A percentile compares a stretch with the other conserved stretches of the same genome.
Conservation (phyloP, 2,329 filamentous ascomycete species). For the Fusarium tjaetaba region DNA sequence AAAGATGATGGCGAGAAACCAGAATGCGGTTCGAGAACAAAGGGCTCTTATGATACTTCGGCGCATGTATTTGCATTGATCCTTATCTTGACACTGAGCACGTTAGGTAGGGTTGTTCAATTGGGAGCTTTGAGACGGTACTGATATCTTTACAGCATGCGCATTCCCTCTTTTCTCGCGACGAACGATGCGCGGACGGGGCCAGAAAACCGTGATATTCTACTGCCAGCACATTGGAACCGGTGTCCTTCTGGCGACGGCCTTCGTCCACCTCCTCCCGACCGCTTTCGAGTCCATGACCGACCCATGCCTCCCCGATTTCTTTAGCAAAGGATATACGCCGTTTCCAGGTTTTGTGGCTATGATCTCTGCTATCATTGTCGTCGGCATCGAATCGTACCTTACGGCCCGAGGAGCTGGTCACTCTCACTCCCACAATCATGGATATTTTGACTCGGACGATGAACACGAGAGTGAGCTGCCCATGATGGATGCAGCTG, state of each 20-base stretch:
- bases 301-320: slow-evolving; percentile 77
- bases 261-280: slow-evolving; percentile 80
- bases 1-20: slow-evolving; percentile 56
- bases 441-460: slow-evolving; percentile 60
- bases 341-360: slow-evolving; percentile 84
- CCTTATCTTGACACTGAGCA: slow-evolving; percentile 71
- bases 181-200: slow-evolving; percentile 64
- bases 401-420: slow-evolving; percentile 77
- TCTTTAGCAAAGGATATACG: slow-evolving; percentile 82
- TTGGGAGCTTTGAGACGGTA: neutral
- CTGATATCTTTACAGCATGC: slow-evolving; percentile 58
- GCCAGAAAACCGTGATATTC: slow-evolving; percentile 70
- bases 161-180: slow-evolving; percentile 73
- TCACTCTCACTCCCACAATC: slow-evolving; percentile 67
- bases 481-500: slow-evolving; percentile 40
- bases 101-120: slow-evolving; percentile 56
- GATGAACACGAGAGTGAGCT: slow-evolving; percentile 50
- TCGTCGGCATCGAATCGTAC: slow-evolving; percentile 89
- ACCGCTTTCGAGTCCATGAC: slow-evolving; percentile 74
- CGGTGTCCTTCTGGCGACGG: slow-evolving; percentile 85
- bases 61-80: slow-evolving; percentile 75
- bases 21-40: slow-evolving; percentile 62
- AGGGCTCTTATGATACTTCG: slow-evolving; percentile 70
- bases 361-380: slow-evolving; percentile 82
- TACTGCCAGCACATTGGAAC: slow-evolving; percentile 81